These are phyloP conservation scores for Closterium sp. DNA, from an alignment of 139 green algal species.

Conservation along the genomic window DNA sequence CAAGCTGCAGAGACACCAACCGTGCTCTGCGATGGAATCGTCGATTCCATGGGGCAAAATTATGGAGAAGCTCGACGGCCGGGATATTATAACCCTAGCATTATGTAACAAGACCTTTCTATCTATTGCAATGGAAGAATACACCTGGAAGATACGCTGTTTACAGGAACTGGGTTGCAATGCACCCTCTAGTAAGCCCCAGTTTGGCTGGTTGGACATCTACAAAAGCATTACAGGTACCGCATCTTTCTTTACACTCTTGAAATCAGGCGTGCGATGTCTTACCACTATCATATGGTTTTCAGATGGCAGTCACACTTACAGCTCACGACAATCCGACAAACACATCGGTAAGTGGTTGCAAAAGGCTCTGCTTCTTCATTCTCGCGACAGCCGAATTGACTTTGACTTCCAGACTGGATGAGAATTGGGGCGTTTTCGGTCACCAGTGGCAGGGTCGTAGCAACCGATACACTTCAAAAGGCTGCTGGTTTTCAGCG, in stretches of 20 bases:
- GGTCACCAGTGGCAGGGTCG: not conserved
- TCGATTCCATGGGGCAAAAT: conserved; percentile 28
- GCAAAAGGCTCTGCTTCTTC: not conserved
- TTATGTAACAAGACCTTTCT: conserved; percentile 4
- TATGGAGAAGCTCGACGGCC: not conserved
- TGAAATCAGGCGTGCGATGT: not conserved
- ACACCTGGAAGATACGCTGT: not conserved
- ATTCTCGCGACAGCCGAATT: not conserved
- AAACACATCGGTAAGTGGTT: conserved; percentile 20
- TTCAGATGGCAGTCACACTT: conserved; percentile 19
- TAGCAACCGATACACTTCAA: conserved; percentile 19
- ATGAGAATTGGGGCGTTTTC: conserved; percentile 29
- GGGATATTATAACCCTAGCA: conserved; percentile 14
- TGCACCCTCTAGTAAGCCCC: not conserved
- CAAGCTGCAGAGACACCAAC: not conserved
- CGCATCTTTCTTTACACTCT: not conserved
- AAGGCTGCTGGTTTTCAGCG: not conserved
- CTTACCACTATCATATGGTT: not conserved
- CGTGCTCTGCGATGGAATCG: not conserved
- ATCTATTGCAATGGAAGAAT: conserved; percentile 15
- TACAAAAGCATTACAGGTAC: conserved; percentile 16
- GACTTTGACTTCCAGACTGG: conserved; percentile 20
- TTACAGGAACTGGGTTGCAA: not conserved
- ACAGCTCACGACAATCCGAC: not conserved
- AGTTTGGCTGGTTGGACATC: conserved; percentile 7